Conservation (phyloP, 768 basidiomycete species). For the Phaeotremella fagi region DNA sequence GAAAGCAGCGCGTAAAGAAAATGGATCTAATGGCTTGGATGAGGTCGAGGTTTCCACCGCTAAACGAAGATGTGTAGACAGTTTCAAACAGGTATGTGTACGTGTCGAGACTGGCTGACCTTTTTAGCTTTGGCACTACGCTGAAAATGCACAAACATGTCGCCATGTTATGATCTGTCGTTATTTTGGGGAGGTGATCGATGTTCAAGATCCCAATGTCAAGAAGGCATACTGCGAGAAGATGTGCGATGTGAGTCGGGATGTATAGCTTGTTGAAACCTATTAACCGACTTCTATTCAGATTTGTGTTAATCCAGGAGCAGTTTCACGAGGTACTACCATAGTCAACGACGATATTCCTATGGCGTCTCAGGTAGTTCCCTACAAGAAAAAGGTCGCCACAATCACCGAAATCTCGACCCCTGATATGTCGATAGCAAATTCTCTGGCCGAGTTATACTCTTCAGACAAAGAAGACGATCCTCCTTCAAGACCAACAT, state of each 20-base stretch:
- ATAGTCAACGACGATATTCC: conserved; percentile 13
- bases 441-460: background rate
- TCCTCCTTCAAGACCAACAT: conserved; percentile 11
- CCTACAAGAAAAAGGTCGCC: background rate
- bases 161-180: conserved; percentile 48
- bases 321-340: conserved; percentile 13
- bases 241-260: conserved; percentile 49
- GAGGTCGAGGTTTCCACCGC: conserved; percentile 18
- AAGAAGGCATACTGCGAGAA: conserved; percentile 40
- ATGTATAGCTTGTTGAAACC: background rate
- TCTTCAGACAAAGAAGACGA: conserved; percentile 3
- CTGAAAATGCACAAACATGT: conserved; percentile 38
- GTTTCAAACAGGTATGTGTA: conserved; percentile 41
- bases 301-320: conserved; percentile 25
- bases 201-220: conserved; percentile 23
- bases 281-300: background rate
- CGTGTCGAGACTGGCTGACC: background rate
- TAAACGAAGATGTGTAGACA: conserved; percentile 30
- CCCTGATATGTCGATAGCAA: background rate
- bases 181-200: conserved; percentile 48
- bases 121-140: conserved; percentile 41
- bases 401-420: background rate
- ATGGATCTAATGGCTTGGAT: conserved; percentile 11
- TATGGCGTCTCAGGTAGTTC: conserved; percentile 16
- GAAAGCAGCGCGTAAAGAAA: conserved; percentile 2